phyloP scores from a whole-genome alignment of 2,329 filamentous ascomycete species.

The Amphichorda felina region DNA sequence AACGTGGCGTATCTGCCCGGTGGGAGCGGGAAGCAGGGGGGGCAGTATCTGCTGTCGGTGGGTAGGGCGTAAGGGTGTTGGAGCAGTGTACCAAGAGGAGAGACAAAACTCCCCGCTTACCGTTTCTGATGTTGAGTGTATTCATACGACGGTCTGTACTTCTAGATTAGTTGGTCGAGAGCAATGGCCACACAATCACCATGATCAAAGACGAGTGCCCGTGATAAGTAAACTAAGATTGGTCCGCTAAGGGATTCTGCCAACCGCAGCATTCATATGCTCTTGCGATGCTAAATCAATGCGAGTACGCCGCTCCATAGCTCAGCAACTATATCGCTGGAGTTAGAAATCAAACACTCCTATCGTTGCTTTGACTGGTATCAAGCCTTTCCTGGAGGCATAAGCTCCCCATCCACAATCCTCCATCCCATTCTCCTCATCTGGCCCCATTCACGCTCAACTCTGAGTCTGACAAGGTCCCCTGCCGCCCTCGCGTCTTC shows the following conservation, averaged over 20 bases:
- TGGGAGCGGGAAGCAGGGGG: constrained; percentile 48
- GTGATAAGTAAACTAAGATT: too few relatives aligned
- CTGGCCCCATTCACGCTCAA: constrained; percentile 57
- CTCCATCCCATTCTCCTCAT: constrained; percentile 59
- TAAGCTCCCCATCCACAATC: constrained; percentile 35
- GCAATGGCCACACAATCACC: background rate
- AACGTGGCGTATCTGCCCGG: constrained; percentile 92
- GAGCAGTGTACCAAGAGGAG: constrained; percentile 6
- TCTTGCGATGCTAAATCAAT: too few relatives aligned
- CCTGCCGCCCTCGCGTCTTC: constrained; percentile 88
- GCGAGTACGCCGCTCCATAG: too few relatives aligned
- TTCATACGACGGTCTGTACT: constrained; percentile 20
- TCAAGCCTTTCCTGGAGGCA: constrained; percentile 17
- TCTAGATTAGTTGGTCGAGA: constrained; percentile 11
- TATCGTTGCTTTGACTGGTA: too few relatives aligned
- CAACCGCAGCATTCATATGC: too few relatives aligned
- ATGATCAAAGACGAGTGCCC: background rate
- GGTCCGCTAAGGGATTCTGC: too few relatives aligned
- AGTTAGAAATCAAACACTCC: too few relatives aligned
- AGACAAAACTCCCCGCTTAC: constrained; percentile 20
- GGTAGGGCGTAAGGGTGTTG: constrained; percentile 21
- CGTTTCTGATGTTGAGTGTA: constrained; percentile 8
- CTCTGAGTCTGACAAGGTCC: constrained; percentile 64
- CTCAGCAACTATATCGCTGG: too few relatives aligned
- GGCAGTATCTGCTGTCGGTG: constrained; percentile 42